Conservation (phyloP, 2,329 filamentous ascomycete species). For the Nannizzia gypsea region DNA sequence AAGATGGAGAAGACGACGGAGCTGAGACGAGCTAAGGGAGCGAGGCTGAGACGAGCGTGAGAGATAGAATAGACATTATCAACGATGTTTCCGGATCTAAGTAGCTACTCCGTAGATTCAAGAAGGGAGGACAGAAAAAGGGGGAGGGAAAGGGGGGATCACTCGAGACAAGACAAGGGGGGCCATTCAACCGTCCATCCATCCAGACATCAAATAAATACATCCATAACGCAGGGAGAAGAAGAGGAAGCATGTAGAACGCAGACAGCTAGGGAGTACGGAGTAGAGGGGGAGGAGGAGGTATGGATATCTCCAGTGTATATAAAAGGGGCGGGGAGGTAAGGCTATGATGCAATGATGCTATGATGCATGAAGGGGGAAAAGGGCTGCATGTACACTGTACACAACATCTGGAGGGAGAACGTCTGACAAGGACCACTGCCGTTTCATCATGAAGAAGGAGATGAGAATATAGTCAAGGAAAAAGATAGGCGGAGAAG, state of each 20-base stretch:
- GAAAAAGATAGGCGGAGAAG: neutral
- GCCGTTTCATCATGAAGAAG: neutral
- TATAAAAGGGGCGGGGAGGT: neutral
- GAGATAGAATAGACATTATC: neutral
- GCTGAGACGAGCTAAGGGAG: neutral
- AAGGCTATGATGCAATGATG: neutral
- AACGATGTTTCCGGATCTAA: neutral
- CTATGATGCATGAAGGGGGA: no score
- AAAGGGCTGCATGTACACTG: neutral
- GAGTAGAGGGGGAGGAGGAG: neutral
- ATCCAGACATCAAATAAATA: conserved; percentile 1
- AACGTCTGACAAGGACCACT: neutral
- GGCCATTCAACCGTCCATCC: neutral
- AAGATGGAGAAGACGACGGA: no score
- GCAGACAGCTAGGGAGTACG: neutral
- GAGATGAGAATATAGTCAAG: neutral
- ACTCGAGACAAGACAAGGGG: neutral
- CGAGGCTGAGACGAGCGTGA: neutral
- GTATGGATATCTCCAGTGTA: neutral
- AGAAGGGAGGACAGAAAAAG: neutral
- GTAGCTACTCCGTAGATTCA: neutral
- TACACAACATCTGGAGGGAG: neutral
- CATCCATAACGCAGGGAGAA: neutral
- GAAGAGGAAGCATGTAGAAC: neutral
- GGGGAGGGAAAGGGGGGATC: no score